phyloP scores from a whole-genome alignment of 352 stramenopile genomes.

The Globisporangium mamillatum region DNA sequence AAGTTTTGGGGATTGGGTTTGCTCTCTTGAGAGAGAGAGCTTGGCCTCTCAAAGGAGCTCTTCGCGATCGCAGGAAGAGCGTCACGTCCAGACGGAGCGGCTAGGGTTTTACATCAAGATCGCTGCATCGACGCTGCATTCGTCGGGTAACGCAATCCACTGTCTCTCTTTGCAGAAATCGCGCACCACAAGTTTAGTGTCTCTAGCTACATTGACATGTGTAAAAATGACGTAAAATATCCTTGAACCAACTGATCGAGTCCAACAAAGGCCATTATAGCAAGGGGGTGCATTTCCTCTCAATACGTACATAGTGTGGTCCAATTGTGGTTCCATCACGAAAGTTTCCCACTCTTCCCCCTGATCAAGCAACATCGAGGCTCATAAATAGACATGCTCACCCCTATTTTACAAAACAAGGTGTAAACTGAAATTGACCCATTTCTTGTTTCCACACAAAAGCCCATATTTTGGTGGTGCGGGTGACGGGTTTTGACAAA shows the following conservation, averaged over 20 bases:
- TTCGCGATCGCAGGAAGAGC: neutral
- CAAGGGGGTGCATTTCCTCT: neutral
- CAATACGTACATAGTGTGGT: constrained; percentile 11
- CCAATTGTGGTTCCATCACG: constrained; percentile 2
- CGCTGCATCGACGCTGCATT: constrained; percentile 18
- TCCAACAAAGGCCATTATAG: neutral
- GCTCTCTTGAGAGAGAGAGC: neutral
- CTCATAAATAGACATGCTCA: neutral
- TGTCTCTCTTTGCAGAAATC: constrained; percentile 9
- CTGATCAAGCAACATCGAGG: constrained; percentile 10
- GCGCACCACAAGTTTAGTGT: neutral
- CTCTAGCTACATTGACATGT: too few species aligned
- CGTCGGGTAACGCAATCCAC: constrained; percentile 39
- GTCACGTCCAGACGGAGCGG: neutral
- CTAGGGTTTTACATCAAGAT: constrained; percentile 5
- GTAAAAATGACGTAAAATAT: too few species aligned
- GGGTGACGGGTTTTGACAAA: constrained; percentile 15
- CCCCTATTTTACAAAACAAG: neutral
- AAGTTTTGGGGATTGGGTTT: neutral
- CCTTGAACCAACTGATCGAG: too few species aligned
- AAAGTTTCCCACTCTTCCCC: constrained; percentile 4
- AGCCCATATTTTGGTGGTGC: constrained; percentile 27
- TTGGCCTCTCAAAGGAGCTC: neutral
- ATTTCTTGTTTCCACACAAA: constrained; percentile 4
- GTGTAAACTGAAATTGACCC: neutral